Evolutionary conservation across 805 yeast species (phyloP).

Genomic region (Naumovozyma castellii): DNA sequence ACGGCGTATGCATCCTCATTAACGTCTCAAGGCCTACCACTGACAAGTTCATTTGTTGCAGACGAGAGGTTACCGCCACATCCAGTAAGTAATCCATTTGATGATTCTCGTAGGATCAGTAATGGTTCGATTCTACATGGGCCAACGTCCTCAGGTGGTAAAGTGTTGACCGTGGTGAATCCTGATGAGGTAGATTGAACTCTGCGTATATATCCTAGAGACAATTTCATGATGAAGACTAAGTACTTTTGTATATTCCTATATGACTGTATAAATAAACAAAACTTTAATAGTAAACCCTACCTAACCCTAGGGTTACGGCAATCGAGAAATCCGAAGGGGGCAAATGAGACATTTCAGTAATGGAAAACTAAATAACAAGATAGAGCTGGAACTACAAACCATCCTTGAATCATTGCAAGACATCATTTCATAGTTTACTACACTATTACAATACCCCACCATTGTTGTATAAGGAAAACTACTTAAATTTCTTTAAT

Average conservation of each 20-base stretch:
- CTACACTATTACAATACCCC: too few species aligned
- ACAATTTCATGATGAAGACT: too few species aligned
- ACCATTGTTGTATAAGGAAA: too few species aligned
- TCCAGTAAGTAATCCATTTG: constrained; percentile 44
- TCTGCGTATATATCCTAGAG: too few species aligned
- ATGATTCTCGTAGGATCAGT: constrained; percentile 72
- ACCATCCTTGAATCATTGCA: too few species aligned
- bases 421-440: too few species aligned
- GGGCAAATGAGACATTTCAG: neutral
- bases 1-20: constrained; percentile 5
- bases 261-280: neutral
- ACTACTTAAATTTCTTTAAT: too few species aligned
- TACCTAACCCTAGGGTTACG: too few species aligned
- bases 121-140: constrained; percentile 86
- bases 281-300: too few species aligned
- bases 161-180: constrained; percentile 77
- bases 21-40: constrained; percentile 8
- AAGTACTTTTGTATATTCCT: neutral
- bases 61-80: constrained; percentile 3
- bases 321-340: neutral
- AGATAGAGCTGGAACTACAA: too few species aligned
- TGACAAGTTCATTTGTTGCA: constrained; percentile 9
- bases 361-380: too few species aligned
- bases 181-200: constrained; percentile 47
- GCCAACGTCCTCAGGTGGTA: constrained; percentile 47